A percentile compares a stretch with the other conserved stretches of the same genome.
Conservation (phyloP, 2,329 filamentous ascomycete genomes). For the Hymenoscyphus linearis region DNA sequence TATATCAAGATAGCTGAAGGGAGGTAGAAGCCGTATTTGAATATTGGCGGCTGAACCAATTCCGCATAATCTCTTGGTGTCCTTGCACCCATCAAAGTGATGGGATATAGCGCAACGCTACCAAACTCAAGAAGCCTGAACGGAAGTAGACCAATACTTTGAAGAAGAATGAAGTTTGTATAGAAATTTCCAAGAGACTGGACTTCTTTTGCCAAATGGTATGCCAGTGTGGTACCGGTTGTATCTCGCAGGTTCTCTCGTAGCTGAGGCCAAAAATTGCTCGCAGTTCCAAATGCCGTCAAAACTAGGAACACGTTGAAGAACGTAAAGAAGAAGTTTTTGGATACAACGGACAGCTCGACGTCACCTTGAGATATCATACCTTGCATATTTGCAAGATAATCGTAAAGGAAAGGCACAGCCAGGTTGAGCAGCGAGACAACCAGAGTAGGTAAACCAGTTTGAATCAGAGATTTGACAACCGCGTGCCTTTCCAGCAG, state of each 20-base stretch:
- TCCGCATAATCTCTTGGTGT: conserved; percentile 88
- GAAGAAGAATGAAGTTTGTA: conserved; percentile 87
- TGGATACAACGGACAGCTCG: conserved; percentile 89
- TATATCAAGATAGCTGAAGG: conserved; percentile 89
- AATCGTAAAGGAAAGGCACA: conserved; percentile 93
- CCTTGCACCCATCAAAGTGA: conserved; percentile 70
- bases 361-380: conserved; percentile 94
- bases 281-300: conserved; percentile 76
- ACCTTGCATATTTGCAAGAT: conserved; percentile 82
- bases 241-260: conserved; percentile 74
- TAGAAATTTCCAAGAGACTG: conserved; percentile 78
- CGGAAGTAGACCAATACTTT: conserved; percentile 88
- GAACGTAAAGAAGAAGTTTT: conserved; percentile 99
- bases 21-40: conserved; percentile 94
- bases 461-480: conserved; percentile 73
- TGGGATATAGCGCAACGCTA: conserved; percentile 75
- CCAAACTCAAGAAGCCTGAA: conserved; percentile 89
- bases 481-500: conserved; percentile 64
- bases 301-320: conserved; percentile 98
- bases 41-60: conserved; percentile 73
- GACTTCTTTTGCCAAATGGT: conserved; percentile 69
- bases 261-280: conserved; percentile 67
- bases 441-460: conserved; percentile 77
- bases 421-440: conserved; percentile 83
- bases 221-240: conserved; percentile 60